Percentiles rank a stretch among this genome's conserved stretches.
Conservation (phyloP, 768 basidiomycete species). For the Lactarius evosmus region DNA sequence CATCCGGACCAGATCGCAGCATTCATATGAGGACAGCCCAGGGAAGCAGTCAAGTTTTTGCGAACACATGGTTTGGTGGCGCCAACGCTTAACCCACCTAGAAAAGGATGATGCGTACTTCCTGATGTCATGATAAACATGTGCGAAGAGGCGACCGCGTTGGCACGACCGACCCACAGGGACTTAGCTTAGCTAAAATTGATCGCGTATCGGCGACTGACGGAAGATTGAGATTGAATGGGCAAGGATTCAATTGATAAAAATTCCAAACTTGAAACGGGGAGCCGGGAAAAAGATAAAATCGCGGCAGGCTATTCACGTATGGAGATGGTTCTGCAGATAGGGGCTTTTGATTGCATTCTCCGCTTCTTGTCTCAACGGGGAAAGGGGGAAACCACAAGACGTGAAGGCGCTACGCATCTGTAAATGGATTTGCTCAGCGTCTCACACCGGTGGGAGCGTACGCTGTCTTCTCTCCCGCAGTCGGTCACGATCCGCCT, state of each 20-base stretch:
- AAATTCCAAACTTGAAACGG: neutral
- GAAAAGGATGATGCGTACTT: neutral
- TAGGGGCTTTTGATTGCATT: constrained; percentile 26
- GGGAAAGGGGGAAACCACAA: constrained; percentile 21
- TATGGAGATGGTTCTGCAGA: constrained; percentile 17
- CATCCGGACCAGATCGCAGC: neutral
- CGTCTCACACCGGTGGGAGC: constrained; percentile 12
- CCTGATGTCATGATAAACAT: neutral
- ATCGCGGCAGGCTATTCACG: neutral
- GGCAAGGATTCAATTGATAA: neutral
- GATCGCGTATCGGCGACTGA: neutral
- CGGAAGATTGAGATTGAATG: neutral
- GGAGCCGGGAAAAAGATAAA: neutral
- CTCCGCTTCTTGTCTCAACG: constrained; percentile 19
- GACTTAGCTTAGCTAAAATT: neutral
- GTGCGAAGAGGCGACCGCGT: neutral
- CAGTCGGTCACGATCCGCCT: constrained; percentile 10
- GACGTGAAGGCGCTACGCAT: constrained; percentile 13
- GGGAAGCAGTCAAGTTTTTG: constrained; percentile 6
- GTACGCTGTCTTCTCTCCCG: constrained; percentile 9
- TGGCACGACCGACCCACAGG: neutral
- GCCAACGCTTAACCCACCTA: neutral
- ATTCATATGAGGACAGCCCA: neutral
- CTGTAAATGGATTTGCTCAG: constrained; percentile 10
- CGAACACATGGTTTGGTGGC: constrained; percentile 19